Evolutionary conservation across 139 green algal species (phyloP).

Genomic region (Chlorella ohadii): DNA sequence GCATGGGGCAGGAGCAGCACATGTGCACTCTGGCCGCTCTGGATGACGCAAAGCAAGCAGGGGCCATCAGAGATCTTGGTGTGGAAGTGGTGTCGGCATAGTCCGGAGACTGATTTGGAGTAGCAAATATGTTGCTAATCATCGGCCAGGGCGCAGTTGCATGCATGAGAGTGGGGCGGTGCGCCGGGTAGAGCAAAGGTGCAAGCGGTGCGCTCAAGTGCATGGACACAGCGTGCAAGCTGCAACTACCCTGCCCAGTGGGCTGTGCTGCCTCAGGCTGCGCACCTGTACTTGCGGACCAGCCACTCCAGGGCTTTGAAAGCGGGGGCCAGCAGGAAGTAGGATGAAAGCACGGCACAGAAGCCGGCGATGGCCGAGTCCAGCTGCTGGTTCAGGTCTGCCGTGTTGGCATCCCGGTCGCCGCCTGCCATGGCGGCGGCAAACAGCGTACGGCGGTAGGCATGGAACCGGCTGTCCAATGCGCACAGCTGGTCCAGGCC

Average conservation of each 20-base stretch:
- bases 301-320: slow-evolving; percentile 91
- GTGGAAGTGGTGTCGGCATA: too few relatives aligned
- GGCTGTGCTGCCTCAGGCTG: too few relatives aligned
- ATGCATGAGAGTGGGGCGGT: neutral
- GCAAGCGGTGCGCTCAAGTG: neutral
- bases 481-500: slow-evolving; percentile 79
- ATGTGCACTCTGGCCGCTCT: too few relatives aligned
- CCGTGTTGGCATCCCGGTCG: slow-evolving; percentile 69
- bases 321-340: slow-evolving; percentile 76
- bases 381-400: slow-evolving; percentile 59
- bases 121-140: neutral
- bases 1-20: too few relatives aligned
- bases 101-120: too few relatives aligned
- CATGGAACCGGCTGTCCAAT: slow-evolving; percentile 72
- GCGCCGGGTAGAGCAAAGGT: too few relatives aligned
- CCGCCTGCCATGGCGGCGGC: slow-evolving; percentile 46
- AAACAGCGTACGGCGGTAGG: slow-evolving; percentile 80
- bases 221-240: too few relatives aligned
- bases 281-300: slow-evolving; percentile 85
- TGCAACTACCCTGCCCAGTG: neutral
- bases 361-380: slow-evolving; percentile 70
- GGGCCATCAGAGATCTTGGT: too few relatives aligned
- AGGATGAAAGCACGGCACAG: slow-evolving; percentile 73
- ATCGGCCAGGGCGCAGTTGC: neutral
- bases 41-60: too few relatives aligned